Evolutionary conservation across 2,329 filamentous ascomycete genomes (phyloP).

Genomic region (Alternaria gansuensis): DNA sequence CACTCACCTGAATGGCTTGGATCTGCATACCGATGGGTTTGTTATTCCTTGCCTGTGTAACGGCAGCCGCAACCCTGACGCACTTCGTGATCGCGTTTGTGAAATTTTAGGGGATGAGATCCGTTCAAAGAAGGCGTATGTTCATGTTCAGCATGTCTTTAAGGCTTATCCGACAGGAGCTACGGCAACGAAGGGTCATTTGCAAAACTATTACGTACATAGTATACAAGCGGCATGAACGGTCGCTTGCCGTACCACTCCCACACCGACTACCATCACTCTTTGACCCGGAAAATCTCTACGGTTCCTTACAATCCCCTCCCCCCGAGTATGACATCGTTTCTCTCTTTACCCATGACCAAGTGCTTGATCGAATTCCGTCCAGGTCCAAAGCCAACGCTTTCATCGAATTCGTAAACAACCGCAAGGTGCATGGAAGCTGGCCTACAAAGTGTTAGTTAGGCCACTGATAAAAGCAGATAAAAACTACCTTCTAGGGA

Average conservation of each 20-base stretch:
- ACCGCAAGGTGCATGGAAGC: background rate
- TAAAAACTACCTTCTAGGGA: conserved; percentile 26
- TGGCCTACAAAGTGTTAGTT: background rate
- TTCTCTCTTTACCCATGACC: background rate
- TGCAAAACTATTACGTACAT: background rate
- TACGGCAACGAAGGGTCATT: background rate
- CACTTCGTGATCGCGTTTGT: no score
- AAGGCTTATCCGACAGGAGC: no score
- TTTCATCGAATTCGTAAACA: background rate
- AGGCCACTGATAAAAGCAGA: no score
- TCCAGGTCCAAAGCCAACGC: background rate
- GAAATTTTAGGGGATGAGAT: no score
- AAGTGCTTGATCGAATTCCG: background rate
- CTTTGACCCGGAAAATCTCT: background rate
- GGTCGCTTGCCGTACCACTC: no score
- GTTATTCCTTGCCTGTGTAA: no score
- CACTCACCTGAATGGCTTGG: no score
- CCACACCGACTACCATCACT: background rate
- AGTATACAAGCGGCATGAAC: no score
- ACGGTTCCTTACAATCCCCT: background rate
- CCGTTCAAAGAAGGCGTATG: no score
- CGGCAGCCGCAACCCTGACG: no score
- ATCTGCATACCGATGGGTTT: no score
- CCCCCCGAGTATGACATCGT: background rate
- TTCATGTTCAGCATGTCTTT: no score